These are phyloP conservation scores for Silene uniflora DNA, from an alignment of 148 eudicot genomes.

Conservation along the genomic window DNA sequence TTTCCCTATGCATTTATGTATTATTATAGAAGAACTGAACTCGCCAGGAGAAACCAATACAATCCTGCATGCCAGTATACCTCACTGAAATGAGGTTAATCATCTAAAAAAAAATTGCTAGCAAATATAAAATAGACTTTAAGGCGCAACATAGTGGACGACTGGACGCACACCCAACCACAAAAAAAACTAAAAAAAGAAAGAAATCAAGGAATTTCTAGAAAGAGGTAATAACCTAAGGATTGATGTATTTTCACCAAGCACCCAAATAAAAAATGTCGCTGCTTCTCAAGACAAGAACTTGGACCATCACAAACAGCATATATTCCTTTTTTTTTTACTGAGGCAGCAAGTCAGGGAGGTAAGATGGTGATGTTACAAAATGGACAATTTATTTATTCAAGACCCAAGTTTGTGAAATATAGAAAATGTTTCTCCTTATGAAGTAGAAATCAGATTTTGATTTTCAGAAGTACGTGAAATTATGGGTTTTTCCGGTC, in stretches of 20 bases:
- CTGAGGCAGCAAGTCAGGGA: too few relatives aligned
- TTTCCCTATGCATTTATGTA: background rate
- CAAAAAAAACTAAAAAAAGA: background rate
- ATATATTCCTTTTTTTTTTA: too few relatives aligned
- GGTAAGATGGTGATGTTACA: too few relatives aligned
- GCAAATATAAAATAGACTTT: background rate
- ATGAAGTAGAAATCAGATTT: too few relatives aligned
- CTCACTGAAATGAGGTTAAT: background rate
- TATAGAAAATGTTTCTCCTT: too few relatives aligned
- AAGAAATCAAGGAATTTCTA: background rate
- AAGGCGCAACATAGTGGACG: background rate
- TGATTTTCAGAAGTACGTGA: too few relatives aligned
- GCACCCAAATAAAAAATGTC: background rate
- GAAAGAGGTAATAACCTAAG: background rate
- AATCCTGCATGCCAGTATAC: background rate
- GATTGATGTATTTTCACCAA: background rate
- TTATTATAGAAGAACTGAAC: background rate
- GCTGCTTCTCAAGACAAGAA: too few relatives aligned
- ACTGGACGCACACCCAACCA: background rate
- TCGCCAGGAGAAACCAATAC: background rate
- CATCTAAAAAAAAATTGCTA: background rate
- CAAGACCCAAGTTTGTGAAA: too few relatives aligned
- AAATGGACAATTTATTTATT: too few relatives aligned
- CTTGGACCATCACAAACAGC: too few relatives aligned
- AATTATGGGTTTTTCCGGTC: too few relatives aligned